A percentile compares a stretch with the other conserved stretches of the same genome.
Evolutionary conservation across 2,329 filamentous ascomycete species (phyloP).

Genomic region (Monosporascus cannonballus): DNA sequence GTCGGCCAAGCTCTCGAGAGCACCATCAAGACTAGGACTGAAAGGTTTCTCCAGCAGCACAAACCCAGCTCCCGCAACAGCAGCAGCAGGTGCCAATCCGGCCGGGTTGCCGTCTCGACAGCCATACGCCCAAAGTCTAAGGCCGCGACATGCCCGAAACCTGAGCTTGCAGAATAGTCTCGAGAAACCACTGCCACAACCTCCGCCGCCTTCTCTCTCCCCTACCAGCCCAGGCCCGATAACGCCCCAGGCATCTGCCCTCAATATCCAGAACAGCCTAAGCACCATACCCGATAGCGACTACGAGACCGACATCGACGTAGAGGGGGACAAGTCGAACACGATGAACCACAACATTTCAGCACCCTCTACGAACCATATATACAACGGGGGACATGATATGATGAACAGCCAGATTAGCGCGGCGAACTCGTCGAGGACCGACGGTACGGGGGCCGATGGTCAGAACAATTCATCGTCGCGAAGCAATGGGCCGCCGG

Average conservation of each 20-base stretch:
- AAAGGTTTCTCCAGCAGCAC: slow-evolving; percentile 24
- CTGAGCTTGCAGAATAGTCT: slow-evolving; percentile 51
- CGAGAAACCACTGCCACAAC: slow-evolving; percentile 50
- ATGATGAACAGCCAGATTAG: slow-evolving; percentile 42
- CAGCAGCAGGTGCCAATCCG: slow-evolving; percentile 2
- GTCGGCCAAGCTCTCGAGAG: slow-evolving; percentile 35
- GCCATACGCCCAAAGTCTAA: slow-evolving; percentile 11
- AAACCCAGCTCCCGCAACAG: slow-evolving; percentile 8
- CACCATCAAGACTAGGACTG: slow-evolving; percentile 36
- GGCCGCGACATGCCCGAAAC: slow-evolving; percentile 44
- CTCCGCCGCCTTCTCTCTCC: slow-evolving; percentile 35
- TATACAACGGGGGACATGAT: slow-evolving; percentile 33
- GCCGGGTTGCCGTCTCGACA: slow-evolving; percentile 8
- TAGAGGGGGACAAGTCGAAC: slow-evolving; percentile 34
- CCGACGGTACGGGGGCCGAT: slow-evolving; percentile 35
- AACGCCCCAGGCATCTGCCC: slow-evolving; percentile 17
- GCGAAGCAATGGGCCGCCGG: slow-evolving; percentile 48
- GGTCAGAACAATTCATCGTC: slow-evolving; percentile 41
- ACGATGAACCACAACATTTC: slow-evolving; percentile 42
- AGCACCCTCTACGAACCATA: slow-evolving; percentile 20
- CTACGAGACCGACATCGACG: slow-evolving; percentile 18
- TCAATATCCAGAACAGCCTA: slow-evolving; percentile 11
- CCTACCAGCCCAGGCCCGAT: slow-evolving; percentile 23
- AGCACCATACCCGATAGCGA: slow-evolving; percentile 28
- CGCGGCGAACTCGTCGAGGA: slow-evolving; percentile 33